Base-by-base conservation (phyloP, 2,329 filamentous ascomycete species). In the Epichloe brachyelytri region DNA sequence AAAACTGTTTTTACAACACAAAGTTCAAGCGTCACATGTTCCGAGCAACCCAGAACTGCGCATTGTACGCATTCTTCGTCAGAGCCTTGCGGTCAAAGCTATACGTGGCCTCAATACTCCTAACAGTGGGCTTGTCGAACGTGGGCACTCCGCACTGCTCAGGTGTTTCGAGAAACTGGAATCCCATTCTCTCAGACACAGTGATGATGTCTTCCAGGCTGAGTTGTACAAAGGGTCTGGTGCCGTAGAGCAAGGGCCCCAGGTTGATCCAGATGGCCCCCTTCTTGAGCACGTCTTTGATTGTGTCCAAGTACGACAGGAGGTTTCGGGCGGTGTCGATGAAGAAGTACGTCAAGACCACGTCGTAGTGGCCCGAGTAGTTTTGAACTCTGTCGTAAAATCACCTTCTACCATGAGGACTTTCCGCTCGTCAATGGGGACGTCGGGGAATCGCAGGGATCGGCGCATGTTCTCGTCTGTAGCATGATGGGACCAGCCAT, bases 321-420 rank as follows among this genome's bases (percentile, higher is more conserved):
- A 79, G 59, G 50, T 80, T 80, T 0, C 76, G 69, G 0, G 78
- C 77, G 0, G 77, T 81, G 57, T 81, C 78, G 55, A 81, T 79
- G 62, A 81, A 80, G 63, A 80, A 81, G 43, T 79, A 71, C 0
- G 78, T 79, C 0, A 79, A 60, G 0, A 81, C 61, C 1, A 71
- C 65, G 49, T 80, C 76, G 58, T 69, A 80, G 4, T 56, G 48
- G 0, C 58, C 57, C 0, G 54, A 47, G 1, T 61, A 39, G 3
- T 58, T 51, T 46, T 43, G 53, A 72, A 72, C 2, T 56, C 63
- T 0, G 69, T 71, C 0, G 71, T 76, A 54, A 81, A 81, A 56
- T 81, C 78, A 0, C 77, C 78, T 56, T 81, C 78, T 0, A 77
- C 65, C 0, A 78, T 65, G 0, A 77, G 54, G 0, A 79, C 71